Percentiles rank a stretch among this genome's conserved stretches.
phyloP scores from a whole-genome alignment of 2,329 filamentous ascomycete genomes.

The Sclerotiophoma versabilis region DNA sequence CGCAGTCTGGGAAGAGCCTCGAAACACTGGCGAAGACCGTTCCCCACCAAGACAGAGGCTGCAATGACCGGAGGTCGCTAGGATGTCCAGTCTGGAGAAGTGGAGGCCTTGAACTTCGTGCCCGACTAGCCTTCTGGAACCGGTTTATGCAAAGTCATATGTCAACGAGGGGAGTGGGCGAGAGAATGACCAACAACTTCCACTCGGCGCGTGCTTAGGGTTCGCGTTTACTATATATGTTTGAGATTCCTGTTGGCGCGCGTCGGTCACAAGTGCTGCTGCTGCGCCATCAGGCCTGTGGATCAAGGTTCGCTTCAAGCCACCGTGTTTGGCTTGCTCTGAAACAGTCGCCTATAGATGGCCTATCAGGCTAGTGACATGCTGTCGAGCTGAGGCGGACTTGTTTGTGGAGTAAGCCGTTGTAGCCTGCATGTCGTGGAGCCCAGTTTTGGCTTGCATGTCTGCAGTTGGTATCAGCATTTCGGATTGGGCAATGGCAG shows the following conservation, averaged over 20 bases:
- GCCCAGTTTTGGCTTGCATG: slow-evolving; percentile 22
- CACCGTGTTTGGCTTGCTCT: slow-evolving; percentile 26
- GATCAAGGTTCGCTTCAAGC: slow-evolving; percentile 19
- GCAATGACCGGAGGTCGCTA: slow-evolving; percentile 21
- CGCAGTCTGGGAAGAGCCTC: slow-evolving; percentile 17
- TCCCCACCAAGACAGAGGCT: slow-evolving; percentile 34
- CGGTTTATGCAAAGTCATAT: slow-evolving; percentile 27
- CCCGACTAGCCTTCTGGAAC: slow-evolving; percentile 20
- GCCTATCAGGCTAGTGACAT: slow-evolving; percentile 18
- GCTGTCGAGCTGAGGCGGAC: slow-evolving; percentile 24
- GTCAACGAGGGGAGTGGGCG: slow-evolving; percentile 17
- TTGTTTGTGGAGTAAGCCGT: slow-evolving; percentile 17
- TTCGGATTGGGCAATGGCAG: background rate
- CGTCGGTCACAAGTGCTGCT: slow-evolving; percentile 13
- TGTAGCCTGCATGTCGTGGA: slow-evolving; percentile 11
- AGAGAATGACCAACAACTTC: slow-evolving; percentile 16
- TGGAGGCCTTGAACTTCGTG: slow-evolving; percentile 21
- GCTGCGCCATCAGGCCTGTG: slow-evolving; percentile 17
- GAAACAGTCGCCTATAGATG: slow-evolving; percentile 16
- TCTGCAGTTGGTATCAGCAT: no score
- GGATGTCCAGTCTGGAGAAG: slow-evolving; percentile 22
- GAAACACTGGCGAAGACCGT: slow-evolving; percentile 26
- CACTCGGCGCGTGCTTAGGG: slow-evolving; percentile 23
- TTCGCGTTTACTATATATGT: slow-evolving; percentile 35
- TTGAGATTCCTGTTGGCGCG: slow-evolving; percentile 18